Percentiles rank a stretch among this genome's conserved stretches.
These are phyloP conservation scores for Tubosaeta brunneosetosa DNA, from an alignment of 768 basidiomycete species.

Conservation along the genomic window DNA sequence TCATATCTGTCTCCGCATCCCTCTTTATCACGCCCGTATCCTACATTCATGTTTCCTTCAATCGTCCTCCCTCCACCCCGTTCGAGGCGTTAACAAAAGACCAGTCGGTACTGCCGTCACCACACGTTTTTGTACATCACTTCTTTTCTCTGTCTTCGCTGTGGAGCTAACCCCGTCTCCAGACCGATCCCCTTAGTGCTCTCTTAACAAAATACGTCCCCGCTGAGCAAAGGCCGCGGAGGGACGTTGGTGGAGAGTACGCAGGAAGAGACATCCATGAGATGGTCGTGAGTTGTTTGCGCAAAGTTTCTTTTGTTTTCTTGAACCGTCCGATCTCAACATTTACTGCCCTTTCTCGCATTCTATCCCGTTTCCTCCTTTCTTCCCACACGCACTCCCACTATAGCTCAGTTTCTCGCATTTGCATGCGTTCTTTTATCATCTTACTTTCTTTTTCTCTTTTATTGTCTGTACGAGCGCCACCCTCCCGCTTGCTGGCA, in stretches of 20 bases:
- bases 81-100: slow-evolving; percentile 5
- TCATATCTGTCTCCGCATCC: neutral
- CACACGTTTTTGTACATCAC: slow-evolving; percentile 5
- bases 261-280: slow-evolving; percentile 67
- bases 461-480: slow-evolving; percentile 23
- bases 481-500: slow-evolving; percentile 1
- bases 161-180: slow-evolving; percentile 4
- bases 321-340: neutral
- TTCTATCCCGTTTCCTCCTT: slow-evolving; percentile 3
- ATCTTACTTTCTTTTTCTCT: slow-evolving; percentile 14
- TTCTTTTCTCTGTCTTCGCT: neutral
- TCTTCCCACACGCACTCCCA: slow-evolving; percentile 12
- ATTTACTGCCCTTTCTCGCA: slow-evolving; percentile 9
- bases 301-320: slow-evolving; percentile 12
- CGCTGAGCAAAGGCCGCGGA: slow-evolving; percentile 65
- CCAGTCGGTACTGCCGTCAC: slow-evolving; percentile 3
- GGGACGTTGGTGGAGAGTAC: slow-evolving; percentile 76
- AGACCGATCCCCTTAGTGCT: slow-evolving; percentile 83
- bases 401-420: slow-evolving; percentile 19
- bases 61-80: neutral
- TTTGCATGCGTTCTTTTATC: slow-evolving; percentile 18
- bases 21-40: neutral
- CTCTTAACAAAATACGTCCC: slow-evolving; percentile 83
- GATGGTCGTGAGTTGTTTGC: slow-evolving; percentile 60
- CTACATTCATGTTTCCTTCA: slow-evolving; percentile 1